Percentiles rank a stretch among this genome's conserved stretches.
Evolutionary conservation across 2,329 filamentous ascomycete genomes (phyloP).

Genomic region (Aspergillus neoniger): DNA sequence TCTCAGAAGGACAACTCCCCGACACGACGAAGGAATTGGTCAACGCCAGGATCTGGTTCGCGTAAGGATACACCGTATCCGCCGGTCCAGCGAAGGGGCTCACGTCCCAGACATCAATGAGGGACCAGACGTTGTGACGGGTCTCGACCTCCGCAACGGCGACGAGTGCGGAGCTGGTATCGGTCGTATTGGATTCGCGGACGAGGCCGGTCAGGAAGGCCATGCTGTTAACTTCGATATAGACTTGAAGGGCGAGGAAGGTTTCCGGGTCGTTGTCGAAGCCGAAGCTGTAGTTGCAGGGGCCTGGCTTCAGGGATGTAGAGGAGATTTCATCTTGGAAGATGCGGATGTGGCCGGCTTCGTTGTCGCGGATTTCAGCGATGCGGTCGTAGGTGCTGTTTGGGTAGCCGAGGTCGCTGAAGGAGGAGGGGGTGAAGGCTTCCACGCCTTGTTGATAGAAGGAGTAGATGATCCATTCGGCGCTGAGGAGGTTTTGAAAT

Average conservation of each 20-base stretch:
- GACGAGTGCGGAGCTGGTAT: neutral
- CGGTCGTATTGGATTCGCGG: neutral
- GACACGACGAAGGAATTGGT: neutral
- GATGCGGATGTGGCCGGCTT: conserved; percentile 1
- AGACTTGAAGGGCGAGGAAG: neutral
- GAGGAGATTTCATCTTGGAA: neutral
- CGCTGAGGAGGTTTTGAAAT: neutral
- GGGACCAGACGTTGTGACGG: neutral
- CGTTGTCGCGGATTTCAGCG: conserved; percentile 1
- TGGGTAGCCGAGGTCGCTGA: neutral
- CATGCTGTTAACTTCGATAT: conserved; percentile 1
- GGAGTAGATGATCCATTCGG: neutral
- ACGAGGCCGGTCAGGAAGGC: neutral
- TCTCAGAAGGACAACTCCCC: neutral
- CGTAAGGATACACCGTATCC: neutral
- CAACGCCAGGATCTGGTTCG: neutral
- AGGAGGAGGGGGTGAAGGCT: neutral
- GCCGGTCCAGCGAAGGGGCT: neutral
- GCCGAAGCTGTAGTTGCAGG: neutral
- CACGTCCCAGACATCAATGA: neutral
- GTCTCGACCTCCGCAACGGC: neutral
- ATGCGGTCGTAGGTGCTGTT: neutral
- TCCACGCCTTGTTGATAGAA: neutral
- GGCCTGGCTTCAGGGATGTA: neutral
- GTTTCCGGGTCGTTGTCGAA: neutral